Evolutionary conservation across 805 yeast genomes (phyloP).

Genomic region (Komagataella pastoris): DNA sequence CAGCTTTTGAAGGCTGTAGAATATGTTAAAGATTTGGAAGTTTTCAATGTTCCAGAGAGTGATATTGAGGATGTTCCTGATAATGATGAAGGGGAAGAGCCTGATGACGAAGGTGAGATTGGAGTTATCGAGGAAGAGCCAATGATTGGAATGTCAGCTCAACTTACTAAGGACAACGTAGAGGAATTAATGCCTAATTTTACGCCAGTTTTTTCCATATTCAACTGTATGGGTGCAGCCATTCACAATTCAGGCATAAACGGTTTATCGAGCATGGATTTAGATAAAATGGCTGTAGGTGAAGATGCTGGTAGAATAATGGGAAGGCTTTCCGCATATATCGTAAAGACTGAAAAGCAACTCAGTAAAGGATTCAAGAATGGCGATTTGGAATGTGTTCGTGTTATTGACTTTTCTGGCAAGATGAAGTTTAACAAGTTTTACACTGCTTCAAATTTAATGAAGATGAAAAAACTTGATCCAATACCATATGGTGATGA

Average conservation of each 20-base stretch:
- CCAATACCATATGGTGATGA: background rate
- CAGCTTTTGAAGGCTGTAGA: constrained; percentile 31
- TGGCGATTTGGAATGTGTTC: constrained; percentile 27
- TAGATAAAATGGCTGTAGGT: constrained; percentile 2
- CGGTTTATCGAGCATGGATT: constrained; percentile 1
- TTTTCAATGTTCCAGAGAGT: constrained; percentile 17
- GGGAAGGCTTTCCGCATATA: constrained; percentile 5
- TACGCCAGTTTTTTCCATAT: background rate
- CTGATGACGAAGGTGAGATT: constrained; percentile 4
- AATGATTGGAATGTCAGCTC: background rate
- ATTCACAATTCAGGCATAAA: background rate
- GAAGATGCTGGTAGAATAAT: constrained; percentile 1
- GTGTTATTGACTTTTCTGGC: constrained; percentile 63
- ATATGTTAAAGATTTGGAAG: constrained; percentile 39
- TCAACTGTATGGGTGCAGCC: background rate
- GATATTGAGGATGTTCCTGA: constrained; percentile 11
- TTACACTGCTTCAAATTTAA: constrained; percentile 29
- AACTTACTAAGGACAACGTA: too few species aligned
- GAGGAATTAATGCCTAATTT: background rate
- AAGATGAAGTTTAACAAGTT: constrained; percentile 62
- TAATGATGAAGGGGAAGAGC: constrained; percentile 17
- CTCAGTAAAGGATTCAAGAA: constrained; percentile 2
- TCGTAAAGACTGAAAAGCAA: constrained; percentile 10
- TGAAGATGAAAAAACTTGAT: background rate
- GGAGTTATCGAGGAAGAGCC: background rate